Evolutionary conservation across 2,329 filamentous ascomycete genomes (phyloP), one percentile per base, ranked within the genome.

Genomic region (Neonectria punicea): DNA sequence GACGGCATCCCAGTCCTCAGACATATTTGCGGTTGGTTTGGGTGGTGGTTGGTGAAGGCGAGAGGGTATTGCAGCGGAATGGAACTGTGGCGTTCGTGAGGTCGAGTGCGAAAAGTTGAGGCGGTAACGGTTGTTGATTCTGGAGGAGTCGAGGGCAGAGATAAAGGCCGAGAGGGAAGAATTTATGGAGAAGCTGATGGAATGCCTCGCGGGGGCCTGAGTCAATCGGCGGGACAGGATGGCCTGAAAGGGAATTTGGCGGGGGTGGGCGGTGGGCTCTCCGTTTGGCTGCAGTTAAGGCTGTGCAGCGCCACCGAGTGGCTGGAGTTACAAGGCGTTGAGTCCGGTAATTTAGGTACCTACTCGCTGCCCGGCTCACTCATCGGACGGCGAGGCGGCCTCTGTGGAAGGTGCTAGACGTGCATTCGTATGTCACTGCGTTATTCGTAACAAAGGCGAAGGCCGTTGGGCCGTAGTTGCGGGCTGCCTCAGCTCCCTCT

Each of bases 1-100:
- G 74, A 92, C 89, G 73, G 84, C 81, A 75, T 97, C 92, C 94
- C 95, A 98, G 77, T 97, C 93, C 58, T 79, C 80, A 74, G 82
- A 80, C 87, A 92, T 89, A 57, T 76, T 74, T 58, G 58, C 56
- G 60, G 28, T 67, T 61, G 30, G 90, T 64, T 64, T 44, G 54
- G 58, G 61, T 39, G 34, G 46, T 54, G 41, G 58, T 49, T 50
- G 28, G 36, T 58, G 39, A 51, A 41, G 49, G 54, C 51, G 30
- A 50, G 30, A 39, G 57, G 56, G 55, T 56, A 57, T 61, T 58
- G 25, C 14, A 25, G 53, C 14, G n/a, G 50, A 47, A 20, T 16
- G 8, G 10, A 28, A 16, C 16, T 18, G 55, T 50, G 61, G 16
- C 46, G 39, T 34, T 47, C 32, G 22, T 34, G 30, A 50, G 14